phyloP scores from a whole-genome alignment of 2,329 filamentous ascomycete species.

The Phyllosticta citrichinensis region DNA sequence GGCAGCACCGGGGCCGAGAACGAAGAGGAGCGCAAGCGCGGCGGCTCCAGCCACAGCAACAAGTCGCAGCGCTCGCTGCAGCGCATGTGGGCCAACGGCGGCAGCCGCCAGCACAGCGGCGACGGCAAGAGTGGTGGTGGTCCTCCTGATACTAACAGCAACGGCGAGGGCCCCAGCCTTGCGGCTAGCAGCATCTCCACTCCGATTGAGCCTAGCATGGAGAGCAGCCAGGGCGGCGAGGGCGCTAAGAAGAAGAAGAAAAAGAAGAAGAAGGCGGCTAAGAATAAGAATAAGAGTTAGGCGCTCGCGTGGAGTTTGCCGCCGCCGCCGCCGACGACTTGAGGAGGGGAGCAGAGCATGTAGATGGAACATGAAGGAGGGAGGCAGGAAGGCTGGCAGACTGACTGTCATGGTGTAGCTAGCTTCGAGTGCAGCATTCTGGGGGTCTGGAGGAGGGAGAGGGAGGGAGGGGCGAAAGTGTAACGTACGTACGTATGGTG shows the following conservation, averaged over 20 bases:
- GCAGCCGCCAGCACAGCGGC: conserved; percentile 2
- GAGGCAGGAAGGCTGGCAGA: no score
- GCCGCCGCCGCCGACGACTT: no score
- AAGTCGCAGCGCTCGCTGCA: conserved; percentile 2
- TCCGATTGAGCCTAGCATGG: conserved; percentile 13
- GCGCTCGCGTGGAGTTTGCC: no score
- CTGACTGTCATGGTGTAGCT: no score
- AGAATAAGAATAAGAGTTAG: conserved; percentile 24
- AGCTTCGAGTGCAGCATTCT: no score
- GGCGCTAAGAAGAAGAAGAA: conserved; percentile 16
- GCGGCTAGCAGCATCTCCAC: conserved; percentile 14
- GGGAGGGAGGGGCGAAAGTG: no score
- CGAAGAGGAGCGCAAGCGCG: neutral
- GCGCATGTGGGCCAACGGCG: neutral
- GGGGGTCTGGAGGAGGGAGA: no score
- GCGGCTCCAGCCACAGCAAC: conserved; percentile 5
- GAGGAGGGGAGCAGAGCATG: no score
- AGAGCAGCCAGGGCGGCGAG: conserved; percentile 12
- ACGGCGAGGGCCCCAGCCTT: conserved; percentile 16
- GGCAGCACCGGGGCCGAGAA: conserved; percentile 31
- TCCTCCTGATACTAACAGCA: conserved; percentile 18
- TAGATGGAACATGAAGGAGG: no score
- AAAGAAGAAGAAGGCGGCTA: conserved; percentile 27
- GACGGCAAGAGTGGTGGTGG: neutral
- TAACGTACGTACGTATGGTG: no score